Evolutionary conservation across 495 filamentous ascomycete species (phyloP), one percentile per base, ranked within the genome.

Genomic region (Aspergillus mulundensis): DNA sequence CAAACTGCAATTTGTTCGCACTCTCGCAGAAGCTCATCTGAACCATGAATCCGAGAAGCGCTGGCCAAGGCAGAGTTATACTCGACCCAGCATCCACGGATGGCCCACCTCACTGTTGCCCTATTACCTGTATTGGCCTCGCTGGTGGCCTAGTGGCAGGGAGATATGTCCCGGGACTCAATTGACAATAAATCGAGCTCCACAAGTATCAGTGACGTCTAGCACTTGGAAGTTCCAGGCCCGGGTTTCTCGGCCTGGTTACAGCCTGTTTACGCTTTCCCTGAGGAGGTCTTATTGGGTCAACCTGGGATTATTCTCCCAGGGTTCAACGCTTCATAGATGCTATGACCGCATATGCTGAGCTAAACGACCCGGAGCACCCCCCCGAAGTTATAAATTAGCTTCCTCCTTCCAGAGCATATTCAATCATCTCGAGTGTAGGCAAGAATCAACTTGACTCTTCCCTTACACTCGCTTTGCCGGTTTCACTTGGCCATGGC

Each of bases 381-480:
- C 58, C 60, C 55, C 60, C 50, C 12, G 23, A n/a, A 5, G 47
- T 50, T 61, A 66, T 66, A 66, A 66, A 63, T 64, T 60, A 60
- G 64, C 53, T 76, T 89, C 41, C 73, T 90, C 78, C 87, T 10
- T 90, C 90, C 64, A 62, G 80, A 40, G 68, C 86, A 3, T 91
- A 89, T 61, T 89, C 48, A 25, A 50, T 25, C 48, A 40, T 16
- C 19, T 50, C 21, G 14, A 50, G 20, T 19, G 39, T 59, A 87
- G n/a, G 89, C 62, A 43, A 20, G 48, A 59, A 59, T 50, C 24
- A 50, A 2, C 21, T 14, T 39, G 48, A n/a, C 20, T 25, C 36
- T 53, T 30, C 45, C 24, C 42, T 50, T 6, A 16, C 40, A 24
- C 19, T 41, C 47, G 25, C 46, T 50, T 45, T 20, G 14, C 16